These are phyloP conservation scores for Eleusine coracana DNA, from an alignment of 176 grass and related monocot species.

Conservation along the genomic window DNA sequence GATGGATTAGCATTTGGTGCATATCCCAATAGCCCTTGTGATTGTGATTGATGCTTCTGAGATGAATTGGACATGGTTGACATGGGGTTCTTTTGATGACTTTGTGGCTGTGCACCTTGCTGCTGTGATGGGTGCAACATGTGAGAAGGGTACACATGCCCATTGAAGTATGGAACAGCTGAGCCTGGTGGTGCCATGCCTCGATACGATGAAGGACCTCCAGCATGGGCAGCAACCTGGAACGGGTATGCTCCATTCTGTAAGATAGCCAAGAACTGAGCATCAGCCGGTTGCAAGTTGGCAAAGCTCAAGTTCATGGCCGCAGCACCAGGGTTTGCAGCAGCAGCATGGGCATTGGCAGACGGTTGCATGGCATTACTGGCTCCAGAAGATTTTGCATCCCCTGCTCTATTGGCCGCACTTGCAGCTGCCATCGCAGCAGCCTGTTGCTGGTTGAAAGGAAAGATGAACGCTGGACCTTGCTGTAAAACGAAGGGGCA, in stretches of 20 bases:
- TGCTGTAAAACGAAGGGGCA: conserved; percentile 50
- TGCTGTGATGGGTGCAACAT: conserved; percentile 87
- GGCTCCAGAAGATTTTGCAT: conserved; percentile 54
- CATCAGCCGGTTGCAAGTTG: conserved; percentile 60
- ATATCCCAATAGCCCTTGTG: conserved; percentile 60
- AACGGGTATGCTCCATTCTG: conserved; percentile 79
- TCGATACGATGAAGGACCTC: conserved; percentile 68
- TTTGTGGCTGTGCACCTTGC: conserved; percentile 62
- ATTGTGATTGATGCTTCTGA: conserved; percentile 76
- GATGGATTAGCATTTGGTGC: conserved; percentile 40
- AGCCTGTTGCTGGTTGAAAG: conserved; percentile 82
- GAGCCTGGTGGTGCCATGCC: conserved; percentile 61
- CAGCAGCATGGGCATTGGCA: conserved; percentile 37
- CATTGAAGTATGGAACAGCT: conserved; percentile 88
- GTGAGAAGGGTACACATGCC: conserved; percentile 72
- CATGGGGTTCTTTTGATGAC: conserved; percentile 59
- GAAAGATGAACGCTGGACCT: conserved; percentile 79
- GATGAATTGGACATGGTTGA: conserved; percentile 62
- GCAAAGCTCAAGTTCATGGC: conserved; percentile 93
- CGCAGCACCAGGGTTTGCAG: conserved; percentile 48
- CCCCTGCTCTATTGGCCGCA: conserved; percentile 54
- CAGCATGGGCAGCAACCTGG: conserved; percentile 65
- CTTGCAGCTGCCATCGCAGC: conserved; percentile 55
- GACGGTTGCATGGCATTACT: conserved; percentile 44
- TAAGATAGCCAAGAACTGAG: conserved; percentile 81